A percentile compares a stretch with the other conserved stretches of the same genome.
These are phyloP conservation scores for Boletus sp. DNA, from an alignment of 768 basidiomycete species.

Conservation along the genomic window DNA sequence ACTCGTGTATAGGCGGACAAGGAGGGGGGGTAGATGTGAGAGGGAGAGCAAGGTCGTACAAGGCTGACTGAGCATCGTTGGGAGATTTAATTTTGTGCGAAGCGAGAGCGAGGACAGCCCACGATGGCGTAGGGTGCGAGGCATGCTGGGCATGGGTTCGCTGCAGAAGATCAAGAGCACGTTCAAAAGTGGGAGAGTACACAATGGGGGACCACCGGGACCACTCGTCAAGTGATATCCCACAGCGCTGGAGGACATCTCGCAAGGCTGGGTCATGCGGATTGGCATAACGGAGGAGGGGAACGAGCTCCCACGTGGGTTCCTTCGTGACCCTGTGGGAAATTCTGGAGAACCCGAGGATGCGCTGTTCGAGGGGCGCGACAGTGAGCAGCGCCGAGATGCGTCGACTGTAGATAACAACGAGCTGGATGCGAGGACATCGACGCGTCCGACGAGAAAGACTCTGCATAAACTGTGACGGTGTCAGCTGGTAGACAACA, in stretches of 20 bases:
- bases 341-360: conserved; percentile 29
- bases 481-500: neutral
- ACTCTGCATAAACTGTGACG: conserved; percentile 18
- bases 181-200: conserved; percentile 32
- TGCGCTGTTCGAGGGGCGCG: conserved; percentile 19
- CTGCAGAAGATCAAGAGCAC: conserved; percentile 26
- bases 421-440: neutral
- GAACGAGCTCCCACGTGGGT: conserved; percentile 43
- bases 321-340: conserved; percentile 36
- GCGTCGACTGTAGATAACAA: conserved; percentile 1
- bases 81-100: conserved; percentile 44
- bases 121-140: conserved; percentile 38
- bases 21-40: conserved; percentile 35
- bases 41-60: conserved; percentile 42
- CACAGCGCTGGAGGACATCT: conserved; percentile 30
- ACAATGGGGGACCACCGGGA: conserved; percentile 38
- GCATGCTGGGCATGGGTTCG: neutral
- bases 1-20: conserved; percentile 8
- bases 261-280: conserved; percentile 1
- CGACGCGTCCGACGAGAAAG: conserved; percentile 9
- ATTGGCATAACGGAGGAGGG: conserved; percentile 26
- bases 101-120: conserved; percentile 53
- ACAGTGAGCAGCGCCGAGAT: conserved; percentile 22
- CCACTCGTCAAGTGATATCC: conserved; percentile 38
- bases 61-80: conserved; percentile 41